Evolutionary conservation across 768 basidiomycete species (phyloP), one percentile per base, ranked within the genome.

Genomic region (Collybia mongolica): DNA sequence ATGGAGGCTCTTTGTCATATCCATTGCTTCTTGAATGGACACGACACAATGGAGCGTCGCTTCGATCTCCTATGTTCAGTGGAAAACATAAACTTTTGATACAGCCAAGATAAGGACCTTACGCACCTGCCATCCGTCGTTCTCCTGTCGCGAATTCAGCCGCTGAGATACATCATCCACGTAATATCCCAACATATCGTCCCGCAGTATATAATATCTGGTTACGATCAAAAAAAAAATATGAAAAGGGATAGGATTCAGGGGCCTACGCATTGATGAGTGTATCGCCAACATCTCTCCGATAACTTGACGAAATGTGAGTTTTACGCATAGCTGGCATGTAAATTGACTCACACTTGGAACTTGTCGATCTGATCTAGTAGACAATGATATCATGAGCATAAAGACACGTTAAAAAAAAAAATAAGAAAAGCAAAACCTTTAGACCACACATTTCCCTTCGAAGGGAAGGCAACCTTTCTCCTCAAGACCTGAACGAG

Each of bases 21-120:
- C 78, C 22, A 95, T 75, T 0, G 93, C 92, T 73, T 98, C 95
- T 59, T 95, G 90, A 7, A 93, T 76, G 5, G 87, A 87, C 72
- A 86, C 84, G 35, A 96, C 76, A 60, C 90, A 94, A 61, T 95
- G 90, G 6, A 98, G 65, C 0, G 86, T 86, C 2, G 89, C 89
- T 67, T 98, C 95, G 35, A 93, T 79, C 52, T 90, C 86, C 91
- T 96, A 54, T 0, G 29, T 32, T 14, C 28, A 18, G 15, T 11
- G 44, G 20, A 6, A 20, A 38, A 53, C 4, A 17, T 20, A 26
- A 46, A 23, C 28, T 15, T 20, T 8, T 39, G 17, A 12, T 32
- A 12, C 11, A 32, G 11, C 11, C 32, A 9, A 9, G 14, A 5
- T 6, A 9, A 32, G 32, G 5, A 11, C 14, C 32, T 6, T 12